Base-by-base conservation (phyloP, 1,284 basidiomycete species). In the Rhodotorula sp. region DNA sequence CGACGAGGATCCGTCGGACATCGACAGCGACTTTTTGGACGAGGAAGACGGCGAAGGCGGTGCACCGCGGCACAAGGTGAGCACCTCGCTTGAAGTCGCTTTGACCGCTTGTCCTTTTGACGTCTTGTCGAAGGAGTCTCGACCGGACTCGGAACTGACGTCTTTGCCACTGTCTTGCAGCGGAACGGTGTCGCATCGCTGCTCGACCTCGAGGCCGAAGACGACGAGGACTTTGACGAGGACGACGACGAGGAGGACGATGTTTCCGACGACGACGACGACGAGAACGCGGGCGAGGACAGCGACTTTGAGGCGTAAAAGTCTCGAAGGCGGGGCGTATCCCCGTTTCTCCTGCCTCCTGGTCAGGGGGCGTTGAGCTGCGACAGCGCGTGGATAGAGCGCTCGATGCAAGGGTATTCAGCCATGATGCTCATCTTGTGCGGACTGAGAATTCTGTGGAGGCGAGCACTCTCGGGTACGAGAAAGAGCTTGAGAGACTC, bases 131-230 rank as follows among this genome's bases (percentile, higher is more conserved):
- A n/a, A n/a, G n/a, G n/a, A n/a, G n/a, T n/a, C n/a, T n/a, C n/a
- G n/a, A n/a, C n/a, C n/a, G n/a, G n/a, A 33, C 10, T 60, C 15
- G 10, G 17, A 4, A 5, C 42, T n/a, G 17, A 10, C 37, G 3
- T 22, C n/a, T 45, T 10, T 22, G 33, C 22, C 51, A 2, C 42
- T 42, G 20, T 3, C 10, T 22, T 20, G 26, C 55, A 71, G 69
- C 59, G 59, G 22, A 71, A 71, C 56, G 69, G 69, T 30, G 63
- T 72, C 37, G 57, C 33, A n/a, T 63, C 61, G 29, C 44, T 75
- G 22, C 60, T 75, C 55, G 73, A 75, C 42, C 68, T 75, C 53
- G 73, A 75, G 55, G 73, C 73, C 4, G 68, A 68, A 33, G 71
- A 73, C 53, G 73, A 69, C 54, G 73, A 70, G 26, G 57, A 63